Evolutionary conservation across 306 rosid species (phyloP).

Genomic region (Ochetophila trinervis): DNA sequence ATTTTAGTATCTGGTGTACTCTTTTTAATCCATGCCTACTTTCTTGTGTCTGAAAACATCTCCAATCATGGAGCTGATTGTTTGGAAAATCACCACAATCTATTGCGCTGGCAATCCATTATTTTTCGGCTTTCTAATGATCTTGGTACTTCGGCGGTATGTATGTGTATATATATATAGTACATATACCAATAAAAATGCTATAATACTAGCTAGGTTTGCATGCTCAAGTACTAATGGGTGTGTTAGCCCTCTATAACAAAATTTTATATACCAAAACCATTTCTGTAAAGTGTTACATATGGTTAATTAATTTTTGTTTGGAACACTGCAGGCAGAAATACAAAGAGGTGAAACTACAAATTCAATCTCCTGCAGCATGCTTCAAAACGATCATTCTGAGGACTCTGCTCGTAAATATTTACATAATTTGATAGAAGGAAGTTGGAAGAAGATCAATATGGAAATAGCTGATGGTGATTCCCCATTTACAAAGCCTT

Average conservation of each 20-base stretch:
- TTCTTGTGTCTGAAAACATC: conserved; percentile 28
- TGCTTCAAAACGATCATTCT: conserved; percentile 22
- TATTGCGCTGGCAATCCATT: conserved; percentile 33
- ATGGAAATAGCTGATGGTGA: conserved; percentile 13
- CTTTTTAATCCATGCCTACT: conserved; percentile 37
- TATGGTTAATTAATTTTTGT: no score
- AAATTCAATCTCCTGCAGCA: conserved; percentile 37
- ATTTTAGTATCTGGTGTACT: conserved; percentile 37
- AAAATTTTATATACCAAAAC: no score
- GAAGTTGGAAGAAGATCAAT: conserved; percentile 51
- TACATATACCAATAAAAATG: no score
- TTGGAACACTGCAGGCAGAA: conserved; percentile 36
- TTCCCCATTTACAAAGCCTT: conserved; percentile 36
- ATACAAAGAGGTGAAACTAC: conserved; percentile 51
- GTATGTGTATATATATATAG: no score
- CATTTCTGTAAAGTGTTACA: no score
- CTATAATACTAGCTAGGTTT: no score
- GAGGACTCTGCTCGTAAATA: conserved; percentile 27
- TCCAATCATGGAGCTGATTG: conserved; percentile 35
- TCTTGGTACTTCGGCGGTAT: conserved; percentile 46
- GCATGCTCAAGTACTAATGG: no score
- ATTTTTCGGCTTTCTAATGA: conserved; percentile 61
- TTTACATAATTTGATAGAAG: conserved; percentile 24
- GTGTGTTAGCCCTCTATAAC: no score
- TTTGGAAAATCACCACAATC: conserved; percentile 29